Evolutionary conservation across 1,284 basidiomycete species (phyloP), one percentile per base, ranked within the genome.

Genomic region (Boletus smithii): DNA sequence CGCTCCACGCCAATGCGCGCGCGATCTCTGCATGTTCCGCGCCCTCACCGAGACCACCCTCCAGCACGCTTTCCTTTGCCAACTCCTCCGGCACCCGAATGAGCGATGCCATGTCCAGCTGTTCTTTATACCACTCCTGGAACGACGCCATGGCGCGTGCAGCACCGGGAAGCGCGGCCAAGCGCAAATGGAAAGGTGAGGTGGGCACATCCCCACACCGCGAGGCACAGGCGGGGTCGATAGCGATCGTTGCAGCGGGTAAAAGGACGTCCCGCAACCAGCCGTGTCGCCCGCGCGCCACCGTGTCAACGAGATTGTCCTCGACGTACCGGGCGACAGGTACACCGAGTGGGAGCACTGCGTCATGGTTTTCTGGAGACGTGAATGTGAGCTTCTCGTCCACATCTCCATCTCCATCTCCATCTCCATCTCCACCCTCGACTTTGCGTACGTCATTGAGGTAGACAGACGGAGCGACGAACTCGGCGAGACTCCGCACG

Each of bases 401-500:
- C 24, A 6, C 16, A 2, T 36, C n/a, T n/a, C 18, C 11, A 23
- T n/a, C n/a, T n/a, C n/a, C 48, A 1, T 38, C 24, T 1, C 18
- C 11, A 23, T n/a, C n/a, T n/a, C n/a, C 48, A 1, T 38, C 24
- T 1, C 11, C 33, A 7, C 29, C 36, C 5, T 32, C 29, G 6
- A 13, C 29, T 23, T 36, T 13, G 29, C 23, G 35, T 22, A 34
- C 24, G 5, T 42, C 42, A 5, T 8, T 5, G 26, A 58, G 48
- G n/a, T 54, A 49, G 27, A 42, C 27, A 10, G 55, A 51, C 13
- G 58, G 58, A 0, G 52, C 43, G 11, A 83, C 71, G 54, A 89
- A 89, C 62, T 85, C 81, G 20, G 85, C 85, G 40, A 89, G 57
- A 60, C 87, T 89, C 49, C 82, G 71, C 40, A 83, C 73, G 61